Percentiles rank a stretch among this genome's conserved stretches.
Evolutionary conservation across 2,329 filamentous ascomycete genomes (phyloP).

Genomic region (Aspergillus pseudoviridinutans): DNA sequence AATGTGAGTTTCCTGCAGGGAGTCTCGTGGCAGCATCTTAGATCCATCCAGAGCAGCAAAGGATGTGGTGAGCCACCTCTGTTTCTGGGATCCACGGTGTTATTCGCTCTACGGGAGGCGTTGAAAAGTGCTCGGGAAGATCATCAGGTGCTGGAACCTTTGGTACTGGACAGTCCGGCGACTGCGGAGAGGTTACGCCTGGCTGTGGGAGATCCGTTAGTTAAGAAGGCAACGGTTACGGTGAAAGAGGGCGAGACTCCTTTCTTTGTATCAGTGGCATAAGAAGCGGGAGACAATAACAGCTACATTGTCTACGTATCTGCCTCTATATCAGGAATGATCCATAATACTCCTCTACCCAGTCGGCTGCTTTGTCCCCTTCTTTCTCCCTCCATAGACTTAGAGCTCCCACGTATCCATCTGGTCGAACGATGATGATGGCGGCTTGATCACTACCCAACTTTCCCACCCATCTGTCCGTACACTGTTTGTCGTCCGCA

Average conservation of each 20-base stretch:
- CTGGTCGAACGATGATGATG: too few species aligned
- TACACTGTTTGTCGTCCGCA: too few species aligned
- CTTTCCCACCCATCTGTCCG: too few species aligned
- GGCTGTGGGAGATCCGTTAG: constrained; percentile 44
- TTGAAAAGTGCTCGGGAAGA: constrained; percentile 48
- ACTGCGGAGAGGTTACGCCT: constrained; percentile 49
- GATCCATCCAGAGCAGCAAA: constrained; percentile 51
- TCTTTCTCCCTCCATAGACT: too few species aligned
- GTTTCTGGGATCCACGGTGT: constrained; percentile 51
- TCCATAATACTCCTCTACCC: too few species aligned
- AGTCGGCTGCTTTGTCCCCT: too few species aligned
- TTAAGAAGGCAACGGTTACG: constrained; percentile 49
- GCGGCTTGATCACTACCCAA: too few species aligned
- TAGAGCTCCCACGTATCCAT: too few species aligned
- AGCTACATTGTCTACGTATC: too few species aligned
- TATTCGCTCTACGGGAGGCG: constrained; percentile 54
- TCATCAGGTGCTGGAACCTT: constrained; percentile 42
- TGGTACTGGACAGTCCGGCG: constrained; percentile 48
- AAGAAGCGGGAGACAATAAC: too few species aligned
- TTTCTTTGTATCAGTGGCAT: constrained; percentile 34
- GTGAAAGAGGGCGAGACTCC: constrained; percentile 51
- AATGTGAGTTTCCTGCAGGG: constrained; percentile 60
- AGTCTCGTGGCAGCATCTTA: constrained; percentile 50
- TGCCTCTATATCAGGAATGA: too few species aligned
- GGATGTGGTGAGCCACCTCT: constrained; percentile 61